These are phyloP conservation scores for Cyberlindnera euphorbiiphila DNA, from an alignment of 805 yeast species.

Conservation along the genomic window DNA sequence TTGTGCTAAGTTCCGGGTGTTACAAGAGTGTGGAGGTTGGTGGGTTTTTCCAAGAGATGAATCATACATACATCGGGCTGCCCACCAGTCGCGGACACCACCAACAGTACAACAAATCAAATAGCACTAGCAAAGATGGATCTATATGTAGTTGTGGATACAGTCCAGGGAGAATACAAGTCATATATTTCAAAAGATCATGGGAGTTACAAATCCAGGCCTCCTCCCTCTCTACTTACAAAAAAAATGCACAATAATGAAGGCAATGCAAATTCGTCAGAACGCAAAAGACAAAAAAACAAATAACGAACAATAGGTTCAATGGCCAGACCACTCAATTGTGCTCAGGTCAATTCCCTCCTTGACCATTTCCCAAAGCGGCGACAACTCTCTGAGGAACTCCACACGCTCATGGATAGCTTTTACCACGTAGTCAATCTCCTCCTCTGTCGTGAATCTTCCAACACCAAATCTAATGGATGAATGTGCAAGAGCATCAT, in stretches of 20 bases:
- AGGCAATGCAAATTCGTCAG: neutral
- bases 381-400: constrained; percentile 87
- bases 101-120: too few species aligned
- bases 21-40: neutral
- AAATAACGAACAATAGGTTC: constrained; percentile 17
- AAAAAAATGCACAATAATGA: neutral
- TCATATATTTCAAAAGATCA: too few species aligned
- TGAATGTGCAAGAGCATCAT: constrained; percentile 98
- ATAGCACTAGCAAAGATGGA: too few species aligned
- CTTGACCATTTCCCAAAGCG: constrained; percentile 99
- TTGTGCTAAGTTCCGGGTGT: too few species aligned
- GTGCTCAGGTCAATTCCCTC: constrained; percentile 93
- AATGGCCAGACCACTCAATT: constrained; percentile 98
- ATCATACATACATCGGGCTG: too few species aligned
- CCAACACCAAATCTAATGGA: constrained; percentile 97
- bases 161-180: too few species aligned
- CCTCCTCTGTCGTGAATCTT: constrained; percentile 94
- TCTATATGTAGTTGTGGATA: too few species aligned
- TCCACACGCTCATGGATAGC: constrained; percentile 88
- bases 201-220: too few species aligned
- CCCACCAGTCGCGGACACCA: too few species aligned
- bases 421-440: constrained; percentile 86
- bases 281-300: neutral
- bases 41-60: too few species aligned
- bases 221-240: too few species aligned